Evolutionary conservation across 2,329 filamentous ascomycete genomes (phyloP).

Genomic region (Pestalotiopsis sp.): DNA sequence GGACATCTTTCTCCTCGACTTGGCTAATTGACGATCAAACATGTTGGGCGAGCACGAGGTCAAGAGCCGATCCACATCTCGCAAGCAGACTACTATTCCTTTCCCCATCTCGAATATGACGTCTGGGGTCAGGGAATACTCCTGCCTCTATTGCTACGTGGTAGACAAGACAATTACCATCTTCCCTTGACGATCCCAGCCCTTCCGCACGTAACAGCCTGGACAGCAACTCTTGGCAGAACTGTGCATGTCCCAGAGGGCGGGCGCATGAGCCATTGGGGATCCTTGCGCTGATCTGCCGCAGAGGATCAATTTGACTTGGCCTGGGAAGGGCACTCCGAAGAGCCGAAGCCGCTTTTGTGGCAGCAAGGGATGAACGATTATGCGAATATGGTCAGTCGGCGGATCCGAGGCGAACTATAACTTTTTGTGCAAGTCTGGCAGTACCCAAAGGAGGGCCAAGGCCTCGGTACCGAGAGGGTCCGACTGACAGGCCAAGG

Average conservation of each 20-base stretch:
- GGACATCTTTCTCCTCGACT: background rate
- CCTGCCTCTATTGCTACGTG: too few relatives aligned
- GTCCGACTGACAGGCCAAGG: too few relatives aligned
- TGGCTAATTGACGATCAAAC: conserved; percentile 12
- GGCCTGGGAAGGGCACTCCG: conserved; percentile 14
- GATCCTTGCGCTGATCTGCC: conserved; percentile 17
- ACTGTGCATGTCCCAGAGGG: too few relatives aligned
- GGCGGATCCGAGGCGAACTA: background rate
- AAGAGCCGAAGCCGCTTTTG: conserved; percentile 17
- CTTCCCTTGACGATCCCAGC: too few relatives aligned
- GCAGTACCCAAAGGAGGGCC: background rate
- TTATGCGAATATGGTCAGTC: conserved; percentile 15
- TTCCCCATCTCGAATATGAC: too few relatives aligned
- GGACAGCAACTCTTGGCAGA: too few relatives aligned
- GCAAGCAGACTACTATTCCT: too few relatives aligned
- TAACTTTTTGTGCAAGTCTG: background rate
- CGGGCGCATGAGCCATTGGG: conserved; percentile 7
- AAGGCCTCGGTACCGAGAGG: background rate
- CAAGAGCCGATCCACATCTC: too few relatives aligned
- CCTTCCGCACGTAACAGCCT: too few relatives aligned
- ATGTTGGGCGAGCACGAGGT: background rate
- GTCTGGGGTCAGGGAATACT: too few relatives aligned
- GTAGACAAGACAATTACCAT: too few relatives aligned
- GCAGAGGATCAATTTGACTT: conserved; percentile 10
- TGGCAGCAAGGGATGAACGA: conserved; percentile 16